These are phyloP conservation scores for Acacia acuminata DNA, from an alignment of 306 rosid species.

Conservation along the genomic window DNA sequence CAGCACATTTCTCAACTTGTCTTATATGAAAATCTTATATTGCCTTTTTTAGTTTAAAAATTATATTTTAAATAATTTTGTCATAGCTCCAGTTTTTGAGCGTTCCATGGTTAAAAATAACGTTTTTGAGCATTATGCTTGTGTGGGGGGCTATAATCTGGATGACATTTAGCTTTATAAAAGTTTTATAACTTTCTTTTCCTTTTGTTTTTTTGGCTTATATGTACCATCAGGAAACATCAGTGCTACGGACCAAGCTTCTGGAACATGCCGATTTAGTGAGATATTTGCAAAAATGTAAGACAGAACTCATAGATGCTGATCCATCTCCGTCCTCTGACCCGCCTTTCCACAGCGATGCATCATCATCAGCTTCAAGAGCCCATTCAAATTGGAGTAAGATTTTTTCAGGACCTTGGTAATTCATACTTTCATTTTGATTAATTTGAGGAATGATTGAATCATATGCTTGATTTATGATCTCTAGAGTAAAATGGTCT, in stretches of 20 bases:
- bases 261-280: slow-evolving; percentile 71
- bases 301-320: slow-evolving; percentile 55
- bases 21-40: neutral
- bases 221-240: slow-evolving; percentile 69
- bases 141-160: neutral
- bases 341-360: slow-evolving; percentile 43
- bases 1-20: neutral
- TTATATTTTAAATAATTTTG: neutral
- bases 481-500: neutral
- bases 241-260: slow-evolving; percentile 68
- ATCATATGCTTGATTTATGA: slow-evolving; percentile 1
- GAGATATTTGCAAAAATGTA: slow-evolving; percentile 63
- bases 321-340: slow-evolving; percentile 51
- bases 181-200: slow-evolving; percentile 24
- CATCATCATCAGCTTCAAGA: slow-evolving; percentile 64
- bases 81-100: neutral
- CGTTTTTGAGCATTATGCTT: neutral
- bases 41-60: neutral
- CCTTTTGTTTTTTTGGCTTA: slow-evolving; percentile 13
- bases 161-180: neutral
- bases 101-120: neutral
- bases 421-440: neutral
- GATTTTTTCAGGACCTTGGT: slow-evolving; percentile 35
- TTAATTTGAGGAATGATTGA: slow-evolving; percentile 2
- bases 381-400: slow-evolving; percentile 68